Evolutionary conservation across 2,329 filamentous ascomycete species (phyloP), one percentile per base, ranked within the genome.

Genomic region (Calonectria hongkongensis): DNA sequence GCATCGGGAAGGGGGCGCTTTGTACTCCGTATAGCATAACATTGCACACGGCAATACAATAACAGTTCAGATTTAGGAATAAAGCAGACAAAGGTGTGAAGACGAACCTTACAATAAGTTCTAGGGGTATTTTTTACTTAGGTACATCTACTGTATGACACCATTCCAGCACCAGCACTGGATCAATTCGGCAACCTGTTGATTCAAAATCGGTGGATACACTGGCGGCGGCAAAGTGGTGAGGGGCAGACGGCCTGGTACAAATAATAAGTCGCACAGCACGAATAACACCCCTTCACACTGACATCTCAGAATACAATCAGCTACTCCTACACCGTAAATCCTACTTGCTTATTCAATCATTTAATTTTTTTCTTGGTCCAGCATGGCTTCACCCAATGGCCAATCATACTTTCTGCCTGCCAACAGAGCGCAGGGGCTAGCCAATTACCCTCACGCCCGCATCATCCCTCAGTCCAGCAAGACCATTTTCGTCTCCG

Each of bases 401-500:
- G 62, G 62, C 7, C 18, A 65, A 65, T 48, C 62, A 21, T 65
- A 50, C 62, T 50, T 65, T 27, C 28, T 65, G n/a, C 41, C 28
- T 25, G 18, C 43, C 28, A 65, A 65, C 43, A 36, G 45, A 18
- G 62, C 62, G 10, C 62, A 65, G 21, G 62, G 62, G 62, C 28
- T 65, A 8, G 62, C 62, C 62, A 65, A 65, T 25, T 65, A 65
- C 45, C 62, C 62, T 21, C 62, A 65, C 45, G 62, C 62, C 28
- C 62, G 62, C 62, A 65, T 65, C 21, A 65, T 64, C 30, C 58
- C 58, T 28, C 36, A 41, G 15, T 65, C 56, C 27, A 43, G 33
- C 13, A 63, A 65, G 16, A 67, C 62, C 41, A 51, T 70, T 45
- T 66, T 66, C 16, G 63, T 70, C 10, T 70, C 68, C 13, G 68